A percentile compares a stretch with the other conserved stretches of the same genome.
Conservation (phyloP, 768 basidiomycete genomes). For the Suillus discolor region DNA sequence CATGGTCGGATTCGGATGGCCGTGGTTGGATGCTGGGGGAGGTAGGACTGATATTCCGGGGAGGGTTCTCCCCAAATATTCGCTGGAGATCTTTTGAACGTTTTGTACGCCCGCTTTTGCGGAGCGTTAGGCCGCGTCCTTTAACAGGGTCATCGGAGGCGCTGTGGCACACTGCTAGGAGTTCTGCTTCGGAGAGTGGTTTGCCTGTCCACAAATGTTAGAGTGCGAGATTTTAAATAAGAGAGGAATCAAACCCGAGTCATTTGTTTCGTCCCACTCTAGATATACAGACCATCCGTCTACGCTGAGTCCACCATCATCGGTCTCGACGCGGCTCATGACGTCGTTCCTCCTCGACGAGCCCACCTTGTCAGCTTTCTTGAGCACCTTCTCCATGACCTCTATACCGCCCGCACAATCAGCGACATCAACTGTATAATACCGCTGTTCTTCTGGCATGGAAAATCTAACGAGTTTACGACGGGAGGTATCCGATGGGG, state of each 20-base stretch:
- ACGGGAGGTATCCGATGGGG: conserved; percentile 71
- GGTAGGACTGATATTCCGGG: conserved; percentile 37
- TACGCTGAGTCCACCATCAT: conserved; percentile 75
- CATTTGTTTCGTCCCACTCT: conserved; percentile 55
- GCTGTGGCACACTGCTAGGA: conserved; percentile 82
- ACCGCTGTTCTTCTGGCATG: conserved; percentile 78
- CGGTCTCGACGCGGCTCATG: conserved; percentile 60
- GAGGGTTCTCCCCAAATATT: conserved; percentile 52
- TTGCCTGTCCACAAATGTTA: conserved; percentile 41
- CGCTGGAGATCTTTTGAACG: conserved; percentile 44
- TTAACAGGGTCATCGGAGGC: conserved; percentile 77
- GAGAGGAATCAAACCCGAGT: conserved; percentile 44
- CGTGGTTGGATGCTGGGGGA: conserved; percentile 27
- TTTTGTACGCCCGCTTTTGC: conserved; percentile 50
- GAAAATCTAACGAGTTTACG: conserved; percentile 88
- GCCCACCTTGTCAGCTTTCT: conserved; percentile 80
- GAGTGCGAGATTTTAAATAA: background rate
- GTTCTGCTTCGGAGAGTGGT: conserved; percentile 78
- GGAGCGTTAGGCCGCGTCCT: conserved; percentile 77
- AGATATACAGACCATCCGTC: conserved; percentile 91
- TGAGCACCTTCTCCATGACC: conserved; percentile 84
- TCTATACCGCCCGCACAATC: conserved; percentile 83
- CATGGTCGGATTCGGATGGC: conserved; percentile 33
- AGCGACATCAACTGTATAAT: conserved; percentile 77
- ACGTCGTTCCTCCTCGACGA: conserved; percentile 44